A percentile compares a stretch with the other conserved stretches of the same genome.
phyloP scores from a whole-genome alignment of 139 green algal species.

The Closterium sp. region DNA sequence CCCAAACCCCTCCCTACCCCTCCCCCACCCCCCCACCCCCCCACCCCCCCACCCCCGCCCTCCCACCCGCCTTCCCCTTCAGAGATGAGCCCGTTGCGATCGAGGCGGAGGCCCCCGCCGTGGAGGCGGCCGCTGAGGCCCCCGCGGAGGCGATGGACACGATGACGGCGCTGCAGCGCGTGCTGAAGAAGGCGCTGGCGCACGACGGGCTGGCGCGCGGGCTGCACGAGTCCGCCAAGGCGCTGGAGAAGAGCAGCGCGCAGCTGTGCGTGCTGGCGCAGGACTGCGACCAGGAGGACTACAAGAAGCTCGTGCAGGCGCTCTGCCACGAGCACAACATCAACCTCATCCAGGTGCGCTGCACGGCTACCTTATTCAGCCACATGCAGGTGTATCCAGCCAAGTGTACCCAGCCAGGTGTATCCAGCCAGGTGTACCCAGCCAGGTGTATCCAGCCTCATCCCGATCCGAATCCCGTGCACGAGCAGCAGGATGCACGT shows the following conservation, averaged over 20 bases:
- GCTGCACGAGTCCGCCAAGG: constrained; percentile 88
- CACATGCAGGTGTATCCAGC: neutral
- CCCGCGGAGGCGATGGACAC: constrained; percentile 94
- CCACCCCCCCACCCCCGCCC: too few species aligned
- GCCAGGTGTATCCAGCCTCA: too few species aligned
- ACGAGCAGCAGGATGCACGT: neutral
- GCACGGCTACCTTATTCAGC: neutral
- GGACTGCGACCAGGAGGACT: constrained; percentile 99
- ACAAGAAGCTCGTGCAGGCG: constrained; percentile 99
- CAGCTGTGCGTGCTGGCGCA: constrained; percentile 96
- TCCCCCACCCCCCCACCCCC: too few species aligned
- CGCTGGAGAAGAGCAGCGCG: constrained; percentile 77
- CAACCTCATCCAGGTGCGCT: constrained; percentile 75
- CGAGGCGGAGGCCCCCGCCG: constrained; percentile 53
- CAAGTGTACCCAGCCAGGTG: too few species aligned
- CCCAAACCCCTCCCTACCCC: too few species aligned
- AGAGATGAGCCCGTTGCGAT: constrained; percentile 41
- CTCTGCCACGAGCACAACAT: constrained; percentile 97
- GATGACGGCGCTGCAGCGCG: constrained; percentile 87
- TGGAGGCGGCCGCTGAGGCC: constrained; percentile 60
- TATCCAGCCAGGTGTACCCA: too few species aligned
- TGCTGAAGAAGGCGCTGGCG: constrained; percentile 97
- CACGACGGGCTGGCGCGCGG: constrained; percentile 93
- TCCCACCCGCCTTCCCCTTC: too few species aligned
- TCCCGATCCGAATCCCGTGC: neutral